Conservation (phyloP, 2,329 filamentous ascomycete genomes). For the Xylaria multiplex region DNA sequence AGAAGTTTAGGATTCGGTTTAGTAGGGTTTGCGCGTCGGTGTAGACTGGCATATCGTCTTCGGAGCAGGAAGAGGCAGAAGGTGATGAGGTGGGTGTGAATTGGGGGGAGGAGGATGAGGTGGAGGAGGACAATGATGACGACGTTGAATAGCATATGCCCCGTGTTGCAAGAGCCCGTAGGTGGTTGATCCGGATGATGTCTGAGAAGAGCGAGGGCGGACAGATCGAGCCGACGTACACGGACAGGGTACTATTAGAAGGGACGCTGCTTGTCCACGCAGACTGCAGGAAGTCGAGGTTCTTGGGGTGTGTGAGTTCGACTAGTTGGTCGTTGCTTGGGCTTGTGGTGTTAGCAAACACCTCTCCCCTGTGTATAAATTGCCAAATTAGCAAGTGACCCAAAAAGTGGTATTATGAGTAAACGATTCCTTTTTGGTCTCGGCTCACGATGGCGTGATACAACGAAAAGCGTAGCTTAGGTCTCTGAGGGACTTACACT, state of each 20-base stretch:
- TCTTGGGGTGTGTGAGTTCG: conserved; percentile 36
- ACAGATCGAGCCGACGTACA: conserved; percentile 38
- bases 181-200: conserved; percentile 32
- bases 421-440: not conserved
- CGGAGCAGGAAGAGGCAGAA: not conserved
- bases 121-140: not conserved
- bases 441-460: not conserved
- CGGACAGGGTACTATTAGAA: not conserved
- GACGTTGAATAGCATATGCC: not conserved
- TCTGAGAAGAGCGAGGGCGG: conserved; percentile 24
- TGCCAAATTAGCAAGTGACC: not conserved
- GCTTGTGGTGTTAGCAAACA: conserved; percentile 49
- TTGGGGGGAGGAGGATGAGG: not conserved
- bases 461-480: not conserved
- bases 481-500: conserved; percentile 41
- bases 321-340: conserved; percentile 44
- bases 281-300: conserved; percentile 41
- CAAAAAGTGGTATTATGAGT: not conserved
- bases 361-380: conserved; percentile 39
- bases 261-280: conserved; percentile 34
- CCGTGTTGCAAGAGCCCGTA: conserved; percentile 24
- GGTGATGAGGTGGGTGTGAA: not conserved
- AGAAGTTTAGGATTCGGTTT: conserved; percentile 44
- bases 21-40: conserved; percentile 40
- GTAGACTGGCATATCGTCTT: not conserved